Evolutionary conservation across 2,329 filamentous ascomycete genomes (phyloP), one percentile per base, ranked within the genome.

Genomic region (Gnomoniopsis sp.): DNA sequence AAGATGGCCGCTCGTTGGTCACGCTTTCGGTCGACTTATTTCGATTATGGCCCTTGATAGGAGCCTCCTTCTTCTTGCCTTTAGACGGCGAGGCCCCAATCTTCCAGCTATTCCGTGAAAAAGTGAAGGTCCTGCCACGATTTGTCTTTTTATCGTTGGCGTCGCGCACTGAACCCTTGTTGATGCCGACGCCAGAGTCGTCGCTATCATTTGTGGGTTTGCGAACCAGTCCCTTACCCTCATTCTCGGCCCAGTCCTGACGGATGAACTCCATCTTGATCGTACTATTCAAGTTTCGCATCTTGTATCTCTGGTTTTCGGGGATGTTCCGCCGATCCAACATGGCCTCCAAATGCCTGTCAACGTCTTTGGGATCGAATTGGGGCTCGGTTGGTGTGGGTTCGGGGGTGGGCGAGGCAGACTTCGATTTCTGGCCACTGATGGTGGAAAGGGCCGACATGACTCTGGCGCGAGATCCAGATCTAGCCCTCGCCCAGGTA

Each of bases 231-330:
- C 75, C 75, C 65, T 77, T 75, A 55, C 81, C 79, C 71, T 79
- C 77, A 73, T 81, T 87, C 71, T 89, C 88, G 7, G 84, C 85
- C 79, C 90, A 91, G 70, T 97, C 90, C 71, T 96, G 93, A 55
- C 88, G 88, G 67, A 98, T 92, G 67, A 99, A 96, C 69, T 98
- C 93, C 70, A 92, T 90, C 75, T 99, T 99, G 77, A 98, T 93
- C 38, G 90, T 89, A 64, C 91, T 83, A 63, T 90, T 91, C 61
- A 99, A 78, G 58, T 88, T 93, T 49, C 93, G 85, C 92, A 99
- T 97, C 76, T 96, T 96, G 72, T 93, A 91, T 57, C 93, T 84
- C 79, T 96, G 92, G 64, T 96, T 90, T 68, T 96, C 90, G 3
- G 93, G 93, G 56, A 98, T 96, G 68, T 98, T 96, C 63, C 93